These are phyloP conservation scores for Talaromyces liani DNA, from an alignment of 495 filamentous ascomycete genomes.

Conservation along the genomic window DNA sequence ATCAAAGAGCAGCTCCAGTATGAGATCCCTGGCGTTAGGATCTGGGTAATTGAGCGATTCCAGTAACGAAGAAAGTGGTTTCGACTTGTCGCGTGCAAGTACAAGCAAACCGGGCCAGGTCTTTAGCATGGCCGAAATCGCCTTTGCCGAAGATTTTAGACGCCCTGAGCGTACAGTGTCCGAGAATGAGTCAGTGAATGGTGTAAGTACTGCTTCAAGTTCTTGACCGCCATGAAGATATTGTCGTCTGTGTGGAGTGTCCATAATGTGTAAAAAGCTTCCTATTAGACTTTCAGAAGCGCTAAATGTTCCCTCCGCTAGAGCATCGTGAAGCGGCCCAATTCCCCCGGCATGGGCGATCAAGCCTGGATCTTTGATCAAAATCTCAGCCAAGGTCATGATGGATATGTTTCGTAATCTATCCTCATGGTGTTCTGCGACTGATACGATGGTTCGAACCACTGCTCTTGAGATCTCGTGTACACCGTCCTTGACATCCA, in stretches of 20 bases:
- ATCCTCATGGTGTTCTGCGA: slow-evolving; percentile 85
- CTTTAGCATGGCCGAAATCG: slow-evolving; percentile 78
- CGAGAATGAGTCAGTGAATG: slow-evolving; percentile 77
- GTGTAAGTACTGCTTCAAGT: slow-evolving; percentile 71
- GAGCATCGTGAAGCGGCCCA: slow-evolving; percentile 70
- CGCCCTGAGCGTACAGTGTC: slow-evolving; percentile 62
- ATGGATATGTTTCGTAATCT: slow-evolving; percentile 81
- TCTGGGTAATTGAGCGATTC: slow-evolving; percentile 69
- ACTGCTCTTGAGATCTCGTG: slow-evolving; percentile 80
- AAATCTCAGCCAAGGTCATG: slow-evolving; percentile 84
- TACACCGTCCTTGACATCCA: slow-evolving; percentile 92
- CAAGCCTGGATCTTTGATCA: slow-evolving; percentile 74
- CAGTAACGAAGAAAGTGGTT: slow-evolving; percentile 74
- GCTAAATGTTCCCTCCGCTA: slow-evolving; percentile 85
- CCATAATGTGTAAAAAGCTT: slow-evolving; percentile 81
- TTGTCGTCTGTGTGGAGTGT: slow-evolving; percentile 71
- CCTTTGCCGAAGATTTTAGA: slow-evolving; percentile 76
- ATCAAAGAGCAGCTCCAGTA: slow-evolving; percentile 85
- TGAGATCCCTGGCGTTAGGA: slow-evolving; percentile 52
- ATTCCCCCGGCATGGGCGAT: slow-evolving; percentile 77
- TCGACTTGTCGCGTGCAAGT: slow-evolving; percentile 75
- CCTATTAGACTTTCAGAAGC: slow-evolving; percentile 78
- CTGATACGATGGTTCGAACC: slow-evolving; percentile 76
- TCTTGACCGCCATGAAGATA: slow-evolving; percentile 76
- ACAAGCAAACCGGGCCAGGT: slow-evolving; percentile 88